phyloP scores from a whole-genome alignment of 441 rosid species.

The Mallotus repandus region DNA sequence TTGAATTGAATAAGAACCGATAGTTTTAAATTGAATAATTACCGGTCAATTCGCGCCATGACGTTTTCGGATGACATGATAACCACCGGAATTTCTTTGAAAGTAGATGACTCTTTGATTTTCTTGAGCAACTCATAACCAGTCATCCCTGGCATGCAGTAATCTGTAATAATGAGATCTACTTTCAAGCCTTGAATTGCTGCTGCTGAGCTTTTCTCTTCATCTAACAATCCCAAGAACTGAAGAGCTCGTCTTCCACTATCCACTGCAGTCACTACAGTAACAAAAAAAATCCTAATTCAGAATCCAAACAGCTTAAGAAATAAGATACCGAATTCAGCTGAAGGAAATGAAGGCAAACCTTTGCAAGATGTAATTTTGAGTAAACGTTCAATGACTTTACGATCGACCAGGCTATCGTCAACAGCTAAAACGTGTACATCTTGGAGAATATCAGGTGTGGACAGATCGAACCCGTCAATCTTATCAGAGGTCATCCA shows the following conservation, averaged over 20 bases:
- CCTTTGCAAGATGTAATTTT: conserved; percentile 20
- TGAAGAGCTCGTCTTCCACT: conserved; percentile 87
- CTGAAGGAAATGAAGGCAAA: no score
- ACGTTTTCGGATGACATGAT: conserved; percentile 92
- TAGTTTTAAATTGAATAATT: neutral
- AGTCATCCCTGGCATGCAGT: conserved; percentile 98
- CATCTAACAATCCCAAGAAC: conserved; percentile 58
- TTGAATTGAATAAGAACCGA: no score
- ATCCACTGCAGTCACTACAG: conserved; percentile 81
- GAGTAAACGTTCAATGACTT: conserved; percentile 81
- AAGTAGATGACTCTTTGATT: conserved; percentile 78
- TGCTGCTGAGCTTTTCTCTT: conserved; percentile 38
- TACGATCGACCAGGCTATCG: conserved; percentile 83
- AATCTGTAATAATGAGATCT: conserved; percentile 87
- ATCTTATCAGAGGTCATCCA: conserved; percentile 41
- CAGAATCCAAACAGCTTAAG: no score
- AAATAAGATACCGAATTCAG: no score
- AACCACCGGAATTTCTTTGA: conserved; percentile 81
- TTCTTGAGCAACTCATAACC: conserved; percentile 91
- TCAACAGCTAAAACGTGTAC: conserved; percentile 91
- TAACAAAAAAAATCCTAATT: neutral
- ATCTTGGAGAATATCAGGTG: conserved; percentile 45
- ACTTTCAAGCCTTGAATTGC: conserved; percentile 64
- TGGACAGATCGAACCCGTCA: conserved; percentile 36
- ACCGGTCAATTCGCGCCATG: conserved; percentile 83